Conservation (phyloP, 768 basidiomycete species). For the Suillus spraguei region DNA sequence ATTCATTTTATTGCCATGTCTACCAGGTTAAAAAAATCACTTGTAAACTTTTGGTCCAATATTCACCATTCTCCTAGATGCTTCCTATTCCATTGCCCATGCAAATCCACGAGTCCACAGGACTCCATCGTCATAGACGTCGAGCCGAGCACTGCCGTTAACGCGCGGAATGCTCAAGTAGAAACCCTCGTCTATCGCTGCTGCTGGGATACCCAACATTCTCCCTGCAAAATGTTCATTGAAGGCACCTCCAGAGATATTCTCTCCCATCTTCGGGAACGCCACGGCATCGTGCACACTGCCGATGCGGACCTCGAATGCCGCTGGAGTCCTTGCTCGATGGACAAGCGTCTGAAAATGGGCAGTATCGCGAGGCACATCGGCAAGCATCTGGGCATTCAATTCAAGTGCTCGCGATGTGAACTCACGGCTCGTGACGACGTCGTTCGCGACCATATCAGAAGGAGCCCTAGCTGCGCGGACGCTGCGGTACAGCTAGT, state of each 20-base stretch:
- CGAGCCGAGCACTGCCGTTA: not conserved
- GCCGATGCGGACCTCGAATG: not conserved
- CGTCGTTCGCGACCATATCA: not conserved
- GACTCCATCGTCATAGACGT: not conserved
- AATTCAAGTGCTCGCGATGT: not conserved
- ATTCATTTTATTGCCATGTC: not conserved
- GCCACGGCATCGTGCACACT: not conserved
- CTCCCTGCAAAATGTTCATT: not conserved
- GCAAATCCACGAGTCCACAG: not conserved
- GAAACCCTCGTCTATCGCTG: not conserved
- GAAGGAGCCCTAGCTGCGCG: not conserved
- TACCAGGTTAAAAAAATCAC: not conserved
- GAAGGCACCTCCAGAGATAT: not conserved
- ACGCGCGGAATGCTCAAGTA: not conserved
- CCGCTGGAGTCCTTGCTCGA: not conserved
- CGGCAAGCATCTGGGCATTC: not conserved
- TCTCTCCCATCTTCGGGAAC: not conserved
- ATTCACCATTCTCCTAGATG: not conserved
- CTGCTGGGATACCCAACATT: not conserved
- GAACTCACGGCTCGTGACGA: not conserved
- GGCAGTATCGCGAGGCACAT: constrained; percentile 1
- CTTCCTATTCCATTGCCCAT: not conserved
- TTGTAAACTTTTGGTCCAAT: not conserved
- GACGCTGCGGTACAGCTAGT: not conserved
- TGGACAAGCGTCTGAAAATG: not conserved